phyloP scores from a whole-genome alignment of 352 stramenopile genomes.

The Globisporangium paroecandrum region DNA sequence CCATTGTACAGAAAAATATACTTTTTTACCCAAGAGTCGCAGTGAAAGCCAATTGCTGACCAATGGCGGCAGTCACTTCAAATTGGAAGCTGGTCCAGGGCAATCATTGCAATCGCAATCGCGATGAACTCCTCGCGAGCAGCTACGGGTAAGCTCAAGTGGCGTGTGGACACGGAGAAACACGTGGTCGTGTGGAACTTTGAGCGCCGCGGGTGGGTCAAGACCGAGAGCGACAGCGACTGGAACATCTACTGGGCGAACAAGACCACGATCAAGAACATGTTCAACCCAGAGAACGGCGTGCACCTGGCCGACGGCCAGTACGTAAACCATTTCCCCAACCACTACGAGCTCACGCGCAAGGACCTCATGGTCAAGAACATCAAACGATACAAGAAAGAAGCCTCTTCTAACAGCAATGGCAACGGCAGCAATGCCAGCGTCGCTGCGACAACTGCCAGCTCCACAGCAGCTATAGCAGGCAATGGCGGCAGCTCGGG shows the following conservation, averaged over 20 bases:
- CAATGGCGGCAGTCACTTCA: neutral
- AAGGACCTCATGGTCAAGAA: conserved; percentile 96
- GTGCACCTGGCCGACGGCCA: conserved; percentile 58
- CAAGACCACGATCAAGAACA: conserved; percentile 82
- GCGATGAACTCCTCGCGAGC: neutral
- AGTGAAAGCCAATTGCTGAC: neutral
- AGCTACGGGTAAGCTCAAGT: conserved; percentile 41
- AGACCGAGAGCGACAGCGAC: conserved; percentile 77
- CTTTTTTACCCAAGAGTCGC: neutral
- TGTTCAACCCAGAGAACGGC: conserved; percentile 88
- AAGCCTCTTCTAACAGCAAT: conserved; percentile 26
- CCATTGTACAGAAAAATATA: neutral
- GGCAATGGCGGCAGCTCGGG: neutral
- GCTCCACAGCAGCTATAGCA: neutral
- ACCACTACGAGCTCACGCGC: conserved; percentile 90
- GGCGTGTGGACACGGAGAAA: conserved; percentile 72
- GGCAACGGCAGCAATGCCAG: conserved; percentile 5
- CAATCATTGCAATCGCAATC: neutral
- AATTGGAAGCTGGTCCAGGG: neutral
- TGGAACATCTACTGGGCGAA: conserved; percentile 94
- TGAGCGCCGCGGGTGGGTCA: conserved; percentile 79
- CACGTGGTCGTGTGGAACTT: conserved; percentile 83
- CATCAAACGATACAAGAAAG: conserved; percentile 87
- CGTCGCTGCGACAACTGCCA: neutral
- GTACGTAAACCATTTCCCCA: conserved; percentile 87